phyloP scores from a whole-genome alignment of 1,139 yeast species.

The Geotrichum siamense region DNA sequence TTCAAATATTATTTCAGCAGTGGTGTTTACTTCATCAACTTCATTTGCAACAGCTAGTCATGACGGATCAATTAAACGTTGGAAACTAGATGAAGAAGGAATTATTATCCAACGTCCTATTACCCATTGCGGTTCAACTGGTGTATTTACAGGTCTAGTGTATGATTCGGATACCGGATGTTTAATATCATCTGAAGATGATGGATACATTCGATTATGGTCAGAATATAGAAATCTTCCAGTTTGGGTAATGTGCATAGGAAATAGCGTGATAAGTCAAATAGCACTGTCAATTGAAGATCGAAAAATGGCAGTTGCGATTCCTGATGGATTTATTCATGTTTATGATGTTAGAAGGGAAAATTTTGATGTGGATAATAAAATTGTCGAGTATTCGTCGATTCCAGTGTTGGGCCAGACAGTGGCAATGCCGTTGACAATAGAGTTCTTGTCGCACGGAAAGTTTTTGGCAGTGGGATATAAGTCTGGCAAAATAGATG shows the following conservation, averaged over 20 bases:
- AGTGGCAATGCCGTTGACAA: background rate
- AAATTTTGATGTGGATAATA: background rate
- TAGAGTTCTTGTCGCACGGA: slow-evolving; percentile 16
- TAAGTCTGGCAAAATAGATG: slow-evolving; percentile 25
- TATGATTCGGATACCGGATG: slow-evolving; percentile 20
- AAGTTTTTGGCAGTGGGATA: slow-evolving; percentile 25
- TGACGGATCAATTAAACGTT: slow-evolving; percentile 24
- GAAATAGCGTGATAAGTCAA: slow-evolving; percentile 20
- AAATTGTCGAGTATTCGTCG: background rate
- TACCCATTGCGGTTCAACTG: slow-evolving; percentile 24
- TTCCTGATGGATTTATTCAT: slow-evolving; percentile 27
- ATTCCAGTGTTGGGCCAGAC: background rate
- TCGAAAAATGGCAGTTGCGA: slow-evolving; percentile 23
- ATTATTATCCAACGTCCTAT: slow-evolving; percentile 10
- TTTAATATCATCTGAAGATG: slow-evolving; percentile 26
- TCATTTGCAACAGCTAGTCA: slow-evolving; percentile 23
- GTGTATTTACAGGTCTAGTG: slow-evolving; percentile 22
- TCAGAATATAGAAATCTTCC: slow-evolving; percentile 13
- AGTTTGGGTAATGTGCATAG: slow-evolving; percentile 19
- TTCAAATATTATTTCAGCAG: slow-evolving; percentile 19
- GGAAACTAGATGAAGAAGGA: slow-evolving; percentile 19
- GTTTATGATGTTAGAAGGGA: slow-evolving; percentile 16
- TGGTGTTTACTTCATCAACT: slow-evolving; percentile 17
- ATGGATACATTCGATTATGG: slow-evolving; percentile 22
- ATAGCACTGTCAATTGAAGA: slow-evolving; percentile 22